Base-by-base conservation (phyloP, 768 basidiomycete genomes). In the Amanita muscaria region DNA sequence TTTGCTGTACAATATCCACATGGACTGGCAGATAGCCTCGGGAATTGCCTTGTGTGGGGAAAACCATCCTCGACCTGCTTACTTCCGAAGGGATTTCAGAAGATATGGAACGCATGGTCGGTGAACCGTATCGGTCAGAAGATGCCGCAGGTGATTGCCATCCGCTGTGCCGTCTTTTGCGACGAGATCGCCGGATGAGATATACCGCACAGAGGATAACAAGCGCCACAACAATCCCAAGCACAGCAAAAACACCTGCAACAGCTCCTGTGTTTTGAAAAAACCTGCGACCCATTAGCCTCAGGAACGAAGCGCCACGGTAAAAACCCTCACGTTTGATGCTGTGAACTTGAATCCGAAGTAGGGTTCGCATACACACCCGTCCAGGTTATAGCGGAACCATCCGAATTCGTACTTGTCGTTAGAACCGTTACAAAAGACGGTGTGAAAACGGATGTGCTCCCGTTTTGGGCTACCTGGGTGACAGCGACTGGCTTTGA, bases 161-260 rank as follows among this genome's bases (percentile, higher is more conserved):
- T 21, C 57, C 58, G 34, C 50, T 55, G 44, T 62, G 67, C 24
- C 61, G 65, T 19, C 55, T 59, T 31, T 57, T 60, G 32, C 67
- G 65, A 38, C 63, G 72, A 7, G 65, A 65, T 24, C 67, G 71
- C 35, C 70, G 63, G 36, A 67, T 61, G 33, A 66, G 56, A 55
- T 72, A 69, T 15, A 72, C 52, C n/a, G 71, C 50, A 7, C 70
- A 71, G 7, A 72, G 59, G 6, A 69, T 51, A 18, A 80, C 49
- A 1, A 66, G 68, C 1, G 74, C 69, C 4, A 70, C 64, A 29
- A 72, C 61, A 16, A 89, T 55, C 5, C 81, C 86, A 33, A 82
- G 71, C 9, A 69, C 77, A 5, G 83, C 68, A 59, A 89, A 88
- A n/a, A 80, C 76, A 5, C 82, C 86, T 2, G 79, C 77, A 3